Evolutionary conservation across 768 basidiomycete species (phyloP).

Genomic region (Phanerochaete sordida): DNA sequence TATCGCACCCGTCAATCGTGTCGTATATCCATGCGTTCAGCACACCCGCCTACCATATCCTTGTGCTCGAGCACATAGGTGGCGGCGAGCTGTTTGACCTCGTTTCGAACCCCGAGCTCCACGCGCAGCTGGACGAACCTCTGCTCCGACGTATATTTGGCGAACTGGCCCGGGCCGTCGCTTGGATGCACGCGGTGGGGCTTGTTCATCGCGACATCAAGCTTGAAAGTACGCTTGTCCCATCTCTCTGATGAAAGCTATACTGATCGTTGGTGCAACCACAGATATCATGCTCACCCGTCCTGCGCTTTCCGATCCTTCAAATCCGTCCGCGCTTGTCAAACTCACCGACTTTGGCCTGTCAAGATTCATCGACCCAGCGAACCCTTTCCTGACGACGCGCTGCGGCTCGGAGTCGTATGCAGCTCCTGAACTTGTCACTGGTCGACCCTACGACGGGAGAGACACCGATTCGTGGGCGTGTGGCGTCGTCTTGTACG

Average conservation of each 20-base stretch:
- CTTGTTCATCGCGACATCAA: constrained; percentile 92
- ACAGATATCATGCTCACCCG: constrained; percentile 76
- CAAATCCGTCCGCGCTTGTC: constrained; percentile 54
- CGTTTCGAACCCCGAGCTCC: constrained; percentile 50
- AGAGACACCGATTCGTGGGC: constrained; percentile 88
- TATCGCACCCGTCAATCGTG: constrained; percentile 79
- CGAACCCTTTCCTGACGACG: constrained; percentile 60
- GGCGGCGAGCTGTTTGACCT: constrained; percentile 84
- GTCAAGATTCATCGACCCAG: constrained; percentile 75
- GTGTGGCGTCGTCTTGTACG: constrained; percentile 83
- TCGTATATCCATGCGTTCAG: constrained; percentile 68
- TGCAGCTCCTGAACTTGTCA: constrained; percentile 55
- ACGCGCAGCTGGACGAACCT: constrained; percentile 33
- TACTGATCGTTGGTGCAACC: too few relatives aligned
- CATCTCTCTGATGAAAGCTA: neutral
- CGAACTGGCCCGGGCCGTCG: constrained; percentile 74
- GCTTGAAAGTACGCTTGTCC: constrained; percentile 56
- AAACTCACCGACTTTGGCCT: constrained; percentile 90
- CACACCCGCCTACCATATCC: constrained; percentile 67
- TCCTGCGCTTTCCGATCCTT: constrained; percentile 34
- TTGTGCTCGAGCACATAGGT: constrained; percentile 70
- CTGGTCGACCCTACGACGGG: constrained; percentile 67
- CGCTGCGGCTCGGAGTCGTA: constrained; percentile 89
- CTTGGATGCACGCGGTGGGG: constrained; percentile 84
- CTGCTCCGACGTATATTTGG: constrained; percentile 68